Percentiles rank a stretch among this genome's conserved stretches.
Evolutionary conservation across 2,329 filamentous ascomycete genomes (phyloP).

Genomic region (Colletotrichum sp.): DNA sequence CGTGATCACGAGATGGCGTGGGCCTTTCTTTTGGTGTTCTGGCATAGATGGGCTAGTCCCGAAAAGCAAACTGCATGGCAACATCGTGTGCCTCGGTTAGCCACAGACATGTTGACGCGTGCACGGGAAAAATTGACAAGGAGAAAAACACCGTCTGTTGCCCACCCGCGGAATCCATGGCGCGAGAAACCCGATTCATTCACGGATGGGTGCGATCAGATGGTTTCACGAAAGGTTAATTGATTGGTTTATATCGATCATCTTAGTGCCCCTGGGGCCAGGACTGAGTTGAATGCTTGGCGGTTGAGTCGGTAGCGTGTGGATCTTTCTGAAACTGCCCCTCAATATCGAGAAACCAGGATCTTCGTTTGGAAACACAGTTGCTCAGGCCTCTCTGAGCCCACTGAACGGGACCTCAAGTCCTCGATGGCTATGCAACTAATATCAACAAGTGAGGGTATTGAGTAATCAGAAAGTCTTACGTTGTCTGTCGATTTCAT

Average conservation of each 20-base stretch:
- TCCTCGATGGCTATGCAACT: not conserved
- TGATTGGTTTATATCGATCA: conserved; percentile 7
- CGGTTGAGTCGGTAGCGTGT: not conserved
- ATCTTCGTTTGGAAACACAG: not conserved
- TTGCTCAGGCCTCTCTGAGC: not conserved
- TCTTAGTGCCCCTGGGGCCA: not conserved
- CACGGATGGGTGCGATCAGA: not conserved
- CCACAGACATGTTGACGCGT: not conserved
- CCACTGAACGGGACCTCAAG: not conserved
- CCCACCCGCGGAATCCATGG: not conserved
- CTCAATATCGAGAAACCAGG: not conserved
- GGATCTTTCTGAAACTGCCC: not conserved
- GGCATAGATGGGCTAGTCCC: not conserved
- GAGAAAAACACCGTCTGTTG: not conserved
- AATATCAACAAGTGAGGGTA: not conserved
- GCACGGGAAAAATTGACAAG: not conserved
- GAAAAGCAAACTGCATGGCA: not conserved
- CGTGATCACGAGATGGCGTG: not conserved
- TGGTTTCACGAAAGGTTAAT: not conserved
- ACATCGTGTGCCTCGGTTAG: not conserved
- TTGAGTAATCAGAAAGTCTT: not conserved
- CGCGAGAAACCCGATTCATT: not conserved
- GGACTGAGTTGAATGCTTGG: not conserved
- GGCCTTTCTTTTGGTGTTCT: not conserved
- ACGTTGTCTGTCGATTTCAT: not conserved